phyloP scores from a whole-genome alignment of 2,329 filamentous ascomycete species.

The Fusarium sp. region DNA sequence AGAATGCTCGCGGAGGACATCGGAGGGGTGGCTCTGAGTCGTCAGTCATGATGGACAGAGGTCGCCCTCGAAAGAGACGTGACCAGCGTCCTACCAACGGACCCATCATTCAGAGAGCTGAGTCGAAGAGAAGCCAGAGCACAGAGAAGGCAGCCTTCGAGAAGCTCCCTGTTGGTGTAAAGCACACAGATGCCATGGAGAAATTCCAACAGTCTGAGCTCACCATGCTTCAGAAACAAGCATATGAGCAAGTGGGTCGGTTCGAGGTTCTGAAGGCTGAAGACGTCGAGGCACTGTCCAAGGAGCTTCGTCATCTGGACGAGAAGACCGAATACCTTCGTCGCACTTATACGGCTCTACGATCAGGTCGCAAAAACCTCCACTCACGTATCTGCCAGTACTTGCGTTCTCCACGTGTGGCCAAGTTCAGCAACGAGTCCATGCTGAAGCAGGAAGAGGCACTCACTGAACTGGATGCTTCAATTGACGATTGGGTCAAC shows the following conservation, averaged over 20 bases:
- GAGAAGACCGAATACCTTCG: constrained; percentile 82
- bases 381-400: constrained; percentile 82
- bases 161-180: constrained; percentile 68
- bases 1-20: constrained; percentile 51
- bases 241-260: constrained; percentile 68
- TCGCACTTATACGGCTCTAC: constrained; percentile 78
- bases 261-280: constrained; percentile 73
- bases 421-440: constrained; percentile 78
- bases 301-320: constrained; percentile 80
- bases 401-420: constrained; percentile 75
- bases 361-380: constrained; percentile 79
- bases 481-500: constrained; percentile 82
- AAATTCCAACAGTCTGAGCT: constrained; percentile 63
- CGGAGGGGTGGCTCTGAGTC: constrained; percentile 67
- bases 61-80: constrained; percentile 66
- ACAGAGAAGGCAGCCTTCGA: constrained; percentile 69
- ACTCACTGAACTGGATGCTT: constrained; percentile 77
- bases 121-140: constrained; percentile 59
- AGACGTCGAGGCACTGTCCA: constrained; percentile 73
- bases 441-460: constrained; percentile 85
- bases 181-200: constrained; percentile 62
- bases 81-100: constrained; percentile 56
- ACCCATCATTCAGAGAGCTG: constrained; percentile 52
- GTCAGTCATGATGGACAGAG: constrained; percentile 66
- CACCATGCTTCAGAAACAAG: constrained; percentile 66